phyloP scores from a whole-genome alignment of 306 rosid genomes.

The Rubus idaeus region DNA sequence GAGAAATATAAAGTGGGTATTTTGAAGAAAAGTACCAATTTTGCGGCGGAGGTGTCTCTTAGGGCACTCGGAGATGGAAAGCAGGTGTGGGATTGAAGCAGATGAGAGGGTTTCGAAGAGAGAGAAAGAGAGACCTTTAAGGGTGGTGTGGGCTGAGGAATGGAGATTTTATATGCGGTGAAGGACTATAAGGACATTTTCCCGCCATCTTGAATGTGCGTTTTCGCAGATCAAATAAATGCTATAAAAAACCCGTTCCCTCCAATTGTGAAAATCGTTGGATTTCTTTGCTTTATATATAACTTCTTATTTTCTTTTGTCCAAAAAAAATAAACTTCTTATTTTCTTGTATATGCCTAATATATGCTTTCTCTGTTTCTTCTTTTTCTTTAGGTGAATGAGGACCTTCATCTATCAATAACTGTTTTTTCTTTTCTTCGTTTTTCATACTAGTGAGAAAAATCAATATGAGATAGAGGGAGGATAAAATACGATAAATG shows the following conservation, averaged over 20 bases:
- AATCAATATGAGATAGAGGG: too few species aligned
- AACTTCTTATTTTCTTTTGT: too few species aligned
- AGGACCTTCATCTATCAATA: neutral
- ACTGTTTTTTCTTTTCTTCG: too few species aligned
- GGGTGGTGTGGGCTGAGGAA: neutral
- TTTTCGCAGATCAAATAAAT: neutral
- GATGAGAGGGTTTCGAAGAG: neutral
- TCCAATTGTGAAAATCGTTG: neutral
- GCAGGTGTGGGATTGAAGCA: conserved; percentile 11
- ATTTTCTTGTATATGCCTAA: too few species aligned
- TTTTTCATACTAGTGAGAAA: too few species aligned
- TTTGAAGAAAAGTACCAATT: conserved; percentile 22
- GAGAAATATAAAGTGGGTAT: conserved; percentile 6
- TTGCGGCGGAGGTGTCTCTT: neutral
- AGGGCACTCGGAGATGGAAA: neutral
- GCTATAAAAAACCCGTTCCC: conserved; percentile 13
- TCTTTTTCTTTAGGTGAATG: too few species aligned
- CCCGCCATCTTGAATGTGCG: conserved; percentile 31
- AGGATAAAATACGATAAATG: neutral
- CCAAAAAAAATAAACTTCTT: too few species aligned
- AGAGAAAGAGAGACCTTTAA: neutral
- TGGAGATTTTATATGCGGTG: conserved; percentile 16
- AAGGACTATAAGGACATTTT: conserved; percentile 45
- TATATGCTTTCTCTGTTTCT: neutral
- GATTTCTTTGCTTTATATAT: too few species aligned